A percentile compares a stretch with the other conserved stretches of the same genome.
Conservation (phyloP, 176 grass and related monocot genomes). For the Ampelocalamus luodianensis region DNA sequence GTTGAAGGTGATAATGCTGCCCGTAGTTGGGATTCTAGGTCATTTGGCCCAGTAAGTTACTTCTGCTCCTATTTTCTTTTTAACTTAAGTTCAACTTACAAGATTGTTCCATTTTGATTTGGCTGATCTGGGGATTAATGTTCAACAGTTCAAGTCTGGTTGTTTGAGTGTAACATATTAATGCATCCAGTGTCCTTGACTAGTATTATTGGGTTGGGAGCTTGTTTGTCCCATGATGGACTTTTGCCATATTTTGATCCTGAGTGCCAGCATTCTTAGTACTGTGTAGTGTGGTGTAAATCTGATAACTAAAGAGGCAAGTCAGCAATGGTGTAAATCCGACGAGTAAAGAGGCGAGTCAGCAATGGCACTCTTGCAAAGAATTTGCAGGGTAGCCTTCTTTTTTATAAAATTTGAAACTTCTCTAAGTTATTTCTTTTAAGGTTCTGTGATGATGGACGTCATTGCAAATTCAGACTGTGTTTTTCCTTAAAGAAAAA, state of each 20-base stretch:
- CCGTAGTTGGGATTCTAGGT: constrained; percentile 75
- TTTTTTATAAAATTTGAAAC: too few relatives aligned
- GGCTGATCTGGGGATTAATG: too few relatives aligned
- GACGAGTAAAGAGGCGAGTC: background rate
- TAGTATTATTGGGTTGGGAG: background rate
- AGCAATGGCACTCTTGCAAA: too few relatives aligned
- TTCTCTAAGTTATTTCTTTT: too few relatives aligned
- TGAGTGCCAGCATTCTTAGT: background rate
- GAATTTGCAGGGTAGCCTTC: too few relatives aligned
- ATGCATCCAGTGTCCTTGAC: too few relatives aligned
- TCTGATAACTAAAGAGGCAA: background rate
- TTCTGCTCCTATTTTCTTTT: background rate
- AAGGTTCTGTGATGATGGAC: too few relatives aligned
- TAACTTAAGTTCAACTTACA: background rate
- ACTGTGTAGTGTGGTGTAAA: background rate
- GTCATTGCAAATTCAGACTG: background rate
- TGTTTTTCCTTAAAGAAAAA: background rate
- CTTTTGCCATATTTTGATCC: background rate
- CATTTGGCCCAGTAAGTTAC: constrained; percentile 79
- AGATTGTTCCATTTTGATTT: background rate
- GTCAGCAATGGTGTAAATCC: background rate
- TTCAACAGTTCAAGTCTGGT: background rate
- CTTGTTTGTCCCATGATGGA: background rate
- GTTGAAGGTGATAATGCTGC: constrained; percentile 91
- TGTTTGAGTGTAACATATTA: constrained; percentile 1